Evolutionary conservation across 176 grass and related monocot genomes (phyloP), one percentile per base, ranked within the genome.

Genomic region (Carex littledalei): DNA sequence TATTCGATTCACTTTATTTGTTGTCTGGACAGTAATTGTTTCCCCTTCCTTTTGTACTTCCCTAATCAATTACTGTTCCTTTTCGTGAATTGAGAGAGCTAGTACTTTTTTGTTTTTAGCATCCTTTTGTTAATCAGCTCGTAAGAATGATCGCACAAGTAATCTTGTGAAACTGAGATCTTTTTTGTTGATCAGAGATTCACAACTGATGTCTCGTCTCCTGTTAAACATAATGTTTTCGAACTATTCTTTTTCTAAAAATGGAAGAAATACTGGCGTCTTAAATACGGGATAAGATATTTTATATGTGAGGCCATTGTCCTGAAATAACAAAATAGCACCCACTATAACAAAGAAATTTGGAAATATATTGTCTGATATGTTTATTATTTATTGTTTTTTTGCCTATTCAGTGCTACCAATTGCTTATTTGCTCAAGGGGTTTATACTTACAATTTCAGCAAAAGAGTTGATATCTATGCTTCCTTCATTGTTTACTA

Each of bases 251-350:
- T 78, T 34, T 78, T n/a, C 32, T 31, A 52, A 52, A 26, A 52
- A 74, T 14, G 26, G 31, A 67, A 67, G 65, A 22, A 24, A 26
- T 50, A 67, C 37, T 75, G 71, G 71, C 10, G 26, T 78, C 12
- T 78, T 78, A 78, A 78, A 34, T 78, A 52, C 52, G 15, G 35
- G 26, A 78, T 78, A 78, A 78, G 49, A 34, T 78, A 55, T 17
- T 77, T 56, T 76, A 76, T 76, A 55, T 77, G 73, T 29, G 11
- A 77, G 20, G n/a, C 24, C 74, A 78, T 56, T 78, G 18, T 55
- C 24, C 52, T 32, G 60, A 63, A 63, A 11, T 56, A 13, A 32
- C 15, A 34, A 55, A 55, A 78, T 2, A 22, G 13, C 22, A 32
- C 22, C 22, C 16, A 31, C 0, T 32, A 55, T 54, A 52, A 24